Evolutionary conservation across 1,284 basidiomycete genomes (phyloP), one percentile per base, ranked within the genome.

Genomic region (Trametes sp.): DNA sequence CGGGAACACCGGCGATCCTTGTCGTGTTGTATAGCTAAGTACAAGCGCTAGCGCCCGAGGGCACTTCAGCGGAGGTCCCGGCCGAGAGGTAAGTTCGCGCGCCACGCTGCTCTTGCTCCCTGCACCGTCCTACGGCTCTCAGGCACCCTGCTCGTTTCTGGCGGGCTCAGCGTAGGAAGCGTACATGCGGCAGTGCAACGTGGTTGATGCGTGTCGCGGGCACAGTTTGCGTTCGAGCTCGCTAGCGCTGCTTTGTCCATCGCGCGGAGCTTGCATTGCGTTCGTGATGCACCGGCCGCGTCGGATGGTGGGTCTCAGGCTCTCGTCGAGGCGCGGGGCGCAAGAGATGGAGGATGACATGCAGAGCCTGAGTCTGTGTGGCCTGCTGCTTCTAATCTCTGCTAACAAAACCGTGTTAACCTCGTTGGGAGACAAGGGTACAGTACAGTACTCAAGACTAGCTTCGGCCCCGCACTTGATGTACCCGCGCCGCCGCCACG

Each of bases 61-160:
- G 64, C 64, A 66, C 61, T 63, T 49, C 24, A 51, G 52, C 61
- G 63, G 64, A 66, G 64, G 61, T 29, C 55, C 55, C 64, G 29
- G 36, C 11, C 2, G 21, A 52, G 42, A 57, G 64, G 64, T 51
- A 61, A 61, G 61, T 63, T 60, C 64, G 55, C 53, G 49, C 57
- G 57, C 48, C 48, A 44, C 35, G 41, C 31, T 33, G 31, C 49
- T 51, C 10, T 46, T 13, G n/a, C n/a, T 3, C 19, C 33, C 23
- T 14, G 19, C 52, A 21, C 38, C 11, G 26, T n/a, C 33, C 26
- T 7, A 6, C 31, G 14, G 24, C 52, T n/a, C 38, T 19, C 48
- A 49, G 48, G 29, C 29, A 7, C 13, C 7, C 48, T 2, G 10
- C 5, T 28, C 24, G 19, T 28, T 46, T 46, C 45, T 28, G 24